A percentile compares a stretch with the other conserved stretches of the same genome.
Conservation (phyloP, 306 rosid genomes). For the Acacia acuminata region DNA sequence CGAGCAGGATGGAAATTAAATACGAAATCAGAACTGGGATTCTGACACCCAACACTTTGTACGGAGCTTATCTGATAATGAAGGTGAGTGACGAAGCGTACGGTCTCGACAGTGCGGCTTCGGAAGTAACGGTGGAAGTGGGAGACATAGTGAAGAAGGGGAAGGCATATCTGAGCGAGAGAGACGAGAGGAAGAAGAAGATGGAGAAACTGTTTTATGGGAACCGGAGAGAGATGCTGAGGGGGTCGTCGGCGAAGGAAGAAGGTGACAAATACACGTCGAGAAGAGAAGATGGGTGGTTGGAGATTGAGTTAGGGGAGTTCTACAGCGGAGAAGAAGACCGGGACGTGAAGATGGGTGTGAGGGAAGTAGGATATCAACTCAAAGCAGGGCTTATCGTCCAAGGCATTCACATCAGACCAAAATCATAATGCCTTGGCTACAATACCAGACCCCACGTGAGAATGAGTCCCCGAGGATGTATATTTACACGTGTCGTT, state of each 20-base stretch:
- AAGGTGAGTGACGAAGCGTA: constrained; percentile 48
- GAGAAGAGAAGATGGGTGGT: constrained; percentile 62
- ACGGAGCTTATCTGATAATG: constrained; percentile 60
- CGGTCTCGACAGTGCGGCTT: constrained; percentile 50
- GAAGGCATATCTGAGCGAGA: constrained; percentile 30
- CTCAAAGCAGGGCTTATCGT: constrained; percentile 64
- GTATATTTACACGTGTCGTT: too few species aligned
- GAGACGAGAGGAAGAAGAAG: constrained; percentile 26
- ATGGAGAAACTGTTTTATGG: constrained; percentile 37
- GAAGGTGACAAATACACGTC: neutral
- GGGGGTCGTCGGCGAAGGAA: neutral
- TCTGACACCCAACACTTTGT: constrained; percentile 51
- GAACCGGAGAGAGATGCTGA: constrained; percentile 32
- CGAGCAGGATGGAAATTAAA: constrained; percentile 55
- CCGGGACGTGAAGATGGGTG: constrained; percentile 45
- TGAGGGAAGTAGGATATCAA: constrained; percentile 55
- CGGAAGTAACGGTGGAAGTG: constrained; percentile 36
- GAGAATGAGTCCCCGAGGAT: too few species aligned
- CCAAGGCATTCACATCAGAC: constrained; percentile 65
- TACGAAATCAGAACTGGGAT: constrained; percentile 41
- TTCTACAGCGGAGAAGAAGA: constrained; percentile 46
- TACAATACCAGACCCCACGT: neutral
- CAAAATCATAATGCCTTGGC: constrained; percentile 1
- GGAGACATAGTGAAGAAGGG: constrained; percentile 32
- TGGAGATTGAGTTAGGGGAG: constrained; percentile 68